Base-by-base conservation (phyloP, 1,284 basidiomycete genomes). In the Leucoagaricus sp. region DNA sequence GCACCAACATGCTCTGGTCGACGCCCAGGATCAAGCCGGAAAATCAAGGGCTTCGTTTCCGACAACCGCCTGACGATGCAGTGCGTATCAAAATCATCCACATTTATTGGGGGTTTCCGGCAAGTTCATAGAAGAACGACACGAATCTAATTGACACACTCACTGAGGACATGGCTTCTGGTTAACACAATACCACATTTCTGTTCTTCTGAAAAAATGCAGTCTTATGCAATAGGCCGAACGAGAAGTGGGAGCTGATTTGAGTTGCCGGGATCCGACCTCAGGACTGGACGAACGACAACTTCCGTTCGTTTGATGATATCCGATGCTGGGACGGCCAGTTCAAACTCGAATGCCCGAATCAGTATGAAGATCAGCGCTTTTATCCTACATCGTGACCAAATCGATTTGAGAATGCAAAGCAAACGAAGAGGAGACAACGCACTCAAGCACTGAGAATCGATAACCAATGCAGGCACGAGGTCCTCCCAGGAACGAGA, bases 401-500 rank as follows among this genome's bases (percentile, higher is more conserved):
- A 26, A 28, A 2, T 42, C 17, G 13, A 13, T 33, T 33, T 13
- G 31, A 13, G 38, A n/a, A 19, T 42, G 3, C 7, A 9, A 21
- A n/a, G n/a, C n/a, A n/a, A n/a, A n/a, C n/a, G 36, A 38, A n/a
- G 28, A 31, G 15, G 26, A 5, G 33, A 49, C 9, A 26, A 68
- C 74, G 57, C 61, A 85, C 83, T 91, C 87, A 17, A 83, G 73
- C 21, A 91, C 63, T 1, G 87, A 79, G 63, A 90, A 89, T 8
- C 84, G 80, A 65, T 85, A 89, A 0, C 87, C 88, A 44, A 87
- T 86, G 64, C 84, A 87, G 1, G 82, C 76, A 28, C 78, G 77
- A 15, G 81, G 76, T 1, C 85, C 85, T 17, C 80, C 80, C 2
- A 82, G 59, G 74, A 89, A 89, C 0, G 80, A 79, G 49, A 87